These are phyloP conservation scores for Graphilbum fragrans DNA, from an alignment of 2,329 filamentous ascomycete species.

Conservation along the genomic window DNA sequence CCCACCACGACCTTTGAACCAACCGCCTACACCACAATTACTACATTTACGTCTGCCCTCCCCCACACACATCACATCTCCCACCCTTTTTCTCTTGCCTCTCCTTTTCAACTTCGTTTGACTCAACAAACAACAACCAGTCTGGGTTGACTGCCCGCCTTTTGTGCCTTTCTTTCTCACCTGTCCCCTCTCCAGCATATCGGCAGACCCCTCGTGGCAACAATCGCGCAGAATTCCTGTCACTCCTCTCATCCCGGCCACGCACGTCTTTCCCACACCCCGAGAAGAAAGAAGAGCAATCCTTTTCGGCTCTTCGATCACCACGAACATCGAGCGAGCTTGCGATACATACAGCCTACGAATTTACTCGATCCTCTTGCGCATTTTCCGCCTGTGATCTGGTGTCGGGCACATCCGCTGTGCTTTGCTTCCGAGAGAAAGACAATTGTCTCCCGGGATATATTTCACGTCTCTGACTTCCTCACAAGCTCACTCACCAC, in stretches of 20 bases:
- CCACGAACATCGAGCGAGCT: too few species aligned
- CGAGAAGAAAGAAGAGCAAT: too few species aligned
- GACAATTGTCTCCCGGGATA: not conserved
- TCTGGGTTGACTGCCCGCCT: too few species aligned
- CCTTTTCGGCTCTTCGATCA: too few species aligned
- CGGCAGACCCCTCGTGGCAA: too few species aligned
- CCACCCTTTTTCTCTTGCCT: constrained; percentile 1
- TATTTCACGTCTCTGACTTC: not conserved
- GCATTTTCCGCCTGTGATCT: not conserved
- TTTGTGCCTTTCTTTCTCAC: too few species aligned
- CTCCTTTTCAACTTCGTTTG: constrained; percentile 3
- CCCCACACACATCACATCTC: constrained; percentile 9
- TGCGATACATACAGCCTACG: too few species aligned
- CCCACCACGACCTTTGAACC: constrained; percentile 10
- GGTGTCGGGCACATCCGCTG: not conserved
- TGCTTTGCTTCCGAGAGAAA: not conserved
- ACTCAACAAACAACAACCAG: not conserved
- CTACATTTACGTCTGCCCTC: constrained; percentile 15
- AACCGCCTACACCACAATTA: constrained; percentile 11
- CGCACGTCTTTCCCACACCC: too few species aligned
- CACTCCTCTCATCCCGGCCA: too few species aligned
- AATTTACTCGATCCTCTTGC: not conserved
- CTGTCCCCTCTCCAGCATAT: too few species aligned
- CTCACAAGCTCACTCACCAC: not conserved
- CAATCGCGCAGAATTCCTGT: too few species aligned